Evolutionary conservation across 2,329 filamentous ascomycete genomes (phyloP), one percentile per base, ranked within the genome.

Genomic region (Talaromyces rugulosus): DNA sequence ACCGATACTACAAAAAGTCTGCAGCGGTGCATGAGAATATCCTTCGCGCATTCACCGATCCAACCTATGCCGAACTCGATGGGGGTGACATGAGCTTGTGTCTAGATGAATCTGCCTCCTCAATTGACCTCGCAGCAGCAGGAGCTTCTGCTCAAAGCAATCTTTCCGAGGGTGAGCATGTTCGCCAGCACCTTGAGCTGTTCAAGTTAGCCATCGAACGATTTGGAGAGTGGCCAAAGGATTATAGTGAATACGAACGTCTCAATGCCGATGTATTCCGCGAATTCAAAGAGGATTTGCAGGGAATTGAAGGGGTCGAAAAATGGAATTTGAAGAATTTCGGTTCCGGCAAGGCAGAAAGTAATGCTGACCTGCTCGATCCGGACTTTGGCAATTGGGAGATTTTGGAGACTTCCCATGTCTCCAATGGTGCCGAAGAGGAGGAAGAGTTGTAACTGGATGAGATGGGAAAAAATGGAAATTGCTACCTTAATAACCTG

Each of bases 281-380:
- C 5, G 69, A 71, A 18, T 83, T 77, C 64, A 70, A 70, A 4
- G 61, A 66, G 4, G 72, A 76, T 31, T 70, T 82, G 67, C 75
- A 78, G 66, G 75, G 74, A 0, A 69, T 76, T 0, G 75, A 79
- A 62, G 79, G 78, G 1, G 76, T 80, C 0, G 80, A 82, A 71
- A 81, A 79, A 71, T 82, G 80, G 81, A 70, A 75, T 59, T 69
- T 78, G 12, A 80, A 81, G 69, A 71, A 67, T 0, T 82, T 77
- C 66, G 80, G 80, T 0, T 60, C 63, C 7, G 81, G 81, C 3
- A 81, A 80, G 71, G 81, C 81, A 1, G 77, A 81, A 69, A 72
- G 70, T 16, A 67, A 72, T 30, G 67, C 72, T n/a, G 74, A 76
- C 58, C 58, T 67, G 16, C 47, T 75, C 57, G 60, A 67, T 31